These are phyloP conservation scores for Aspergillus pseudoviridinutans DNA, from an alignment of 2,329 filamentous ascomycete species.

Conservation along the genomic window DNA sequence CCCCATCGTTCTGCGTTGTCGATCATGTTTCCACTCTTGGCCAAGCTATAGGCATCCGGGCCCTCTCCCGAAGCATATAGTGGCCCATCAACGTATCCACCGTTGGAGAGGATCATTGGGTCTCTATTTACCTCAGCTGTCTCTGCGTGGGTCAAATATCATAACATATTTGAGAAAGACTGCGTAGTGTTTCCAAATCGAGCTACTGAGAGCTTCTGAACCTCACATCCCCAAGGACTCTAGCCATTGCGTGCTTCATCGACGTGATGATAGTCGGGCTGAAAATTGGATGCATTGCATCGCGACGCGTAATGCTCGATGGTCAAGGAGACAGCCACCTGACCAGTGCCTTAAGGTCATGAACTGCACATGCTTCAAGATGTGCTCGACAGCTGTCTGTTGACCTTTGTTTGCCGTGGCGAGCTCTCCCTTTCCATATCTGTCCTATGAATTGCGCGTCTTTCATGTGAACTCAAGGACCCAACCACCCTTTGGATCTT, in stretches of 20 bases:
- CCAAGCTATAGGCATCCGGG: constrained; percentile 14
- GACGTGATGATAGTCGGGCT: constrained; percentile 12
- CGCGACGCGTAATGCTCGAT: constrained; percentile 12
- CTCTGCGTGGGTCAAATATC: not conserved
- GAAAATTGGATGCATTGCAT: constrained; percentile 4
- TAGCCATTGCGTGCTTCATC: constrained; percentile 4
- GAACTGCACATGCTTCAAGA: not conserved
- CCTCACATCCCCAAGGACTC: not conserved
- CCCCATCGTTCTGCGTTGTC: constrained; percentile 6
- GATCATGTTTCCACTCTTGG: constrained; percentile 13
- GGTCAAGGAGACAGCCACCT: not conserved
- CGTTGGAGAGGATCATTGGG: constrained; percentile 6
- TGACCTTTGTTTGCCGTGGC: not conserved
- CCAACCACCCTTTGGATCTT: not conserved
- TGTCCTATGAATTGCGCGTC: not conserved
- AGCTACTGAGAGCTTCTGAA: not conserved
- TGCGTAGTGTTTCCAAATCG: constrained; percentile 2
- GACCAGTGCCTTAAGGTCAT: not conserved
- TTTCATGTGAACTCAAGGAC: not conserved
- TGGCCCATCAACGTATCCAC: constrained; percentile 6
- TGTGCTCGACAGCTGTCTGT: not conserved
- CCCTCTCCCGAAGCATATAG: constrained; percentile 14
- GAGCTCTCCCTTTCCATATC: not conserved
- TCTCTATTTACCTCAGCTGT: not conserved
- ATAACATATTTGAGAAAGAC: constrained; percentile 3